Base-by-base conservation (phyloP, 1,284 basidiomycete genomes). In the Fomitopsis palustris region DNA sequence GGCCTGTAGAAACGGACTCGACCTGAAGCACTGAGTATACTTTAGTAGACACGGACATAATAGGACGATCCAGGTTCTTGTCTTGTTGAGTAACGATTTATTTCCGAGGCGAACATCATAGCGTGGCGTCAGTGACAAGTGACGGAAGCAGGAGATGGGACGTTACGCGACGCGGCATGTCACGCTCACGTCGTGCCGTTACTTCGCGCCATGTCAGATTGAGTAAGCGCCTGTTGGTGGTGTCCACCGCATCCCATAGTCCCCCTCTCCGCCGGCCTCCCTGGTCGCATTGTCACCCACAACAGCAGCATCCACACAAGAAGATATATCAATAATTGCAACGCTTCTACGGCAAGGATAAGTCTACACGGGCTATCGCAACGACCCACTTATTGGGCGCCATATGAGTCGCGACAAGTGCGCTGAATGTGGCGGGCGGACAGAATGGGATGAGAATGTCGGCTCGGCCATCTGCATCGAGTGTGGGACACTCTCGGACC, bases 401-500 rank as follows among this genome's bases (percentile, higher is more conserved):
- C 43, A 60, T 67, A 73, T 73, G 76, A 51, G 64, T 56, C 17
- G 45, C 45, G 70, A 63, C 42, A 72, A 68, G 71, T 85, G 80
- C 67, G 75, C 62, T 47, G 81, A 81, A 58, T 90, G 88, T 70
- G 79, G 79, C 51, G 79, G 74, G n/a, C 29, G 65, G 53, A 81
- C 81, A 31, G 70, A 78, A 62, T 84, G 79, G 77, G 78, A 84
- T 70, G 81, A 82, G 65, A 78, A 81, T 45, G 78, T 81, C 27
- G 81, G 79, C 61, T 86, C 86, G 2, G 73, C 77, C 57, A 83
- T 90, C 63, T 91, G 88, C 72, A 80, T 79, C 6, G 56, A 65
- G 35, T 91, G 88, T 65, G 89, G 85, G 8, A 84, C 84, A n/a
- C 80, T 91, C 19, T 77, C 75, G 21, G 83, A 89, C 66, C 76